Percentiles rank a stretch among this genome's conserved stretches.
phyloP scores from a whole-genome alignment of 495 filamentous ascomycete genomes.

The Darksidea phi region DNA sequence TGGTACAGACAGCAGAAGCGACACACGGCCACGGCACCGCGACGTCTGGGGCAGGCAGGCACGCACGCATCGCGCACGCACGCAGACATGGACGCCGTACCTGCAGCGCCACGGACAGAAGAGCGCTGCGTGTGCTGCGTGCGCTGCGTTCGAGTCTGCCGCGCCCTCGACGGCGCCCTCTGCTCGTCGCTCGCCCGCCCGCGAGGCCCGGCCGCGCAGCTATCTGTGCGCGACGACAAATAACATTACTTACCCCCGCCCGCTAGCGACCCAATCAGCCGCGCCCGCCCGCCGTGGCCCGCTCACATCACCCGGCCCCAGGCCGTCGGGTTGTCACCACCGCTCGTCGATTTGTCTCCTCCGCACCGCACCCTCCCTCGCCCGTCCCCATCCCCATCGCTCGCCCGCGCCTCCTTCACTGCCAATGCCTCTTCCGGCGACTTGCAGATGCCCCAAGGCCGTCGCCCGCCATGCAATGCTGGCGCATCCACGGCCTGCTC shows the following conservation, averaged over 20 bases:
- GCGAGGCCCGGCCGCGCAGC: constrained; percentile 1
- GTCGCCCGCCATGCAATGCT: constrained; percentile 2
- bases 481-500: constrained; percentile 11
- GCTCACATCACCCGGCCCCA: not conserved
- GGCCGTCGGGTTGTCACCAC: constrained; percentile 5
- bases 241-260: not conserved
- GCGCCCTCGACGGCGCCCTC: too few relatives aligned
- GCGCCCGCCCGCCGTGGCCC: constrained; percentile 3
- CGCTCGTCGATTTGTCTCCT: constrained; percentile 3
- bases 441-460: constrained; percentile 4
- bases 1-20: not conserved
- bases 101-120: not conserved
- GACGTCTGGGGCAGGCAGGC: too few relatives aligned
- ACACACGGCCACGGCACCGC: not conserved
- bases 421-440: constrained; percentile 5
- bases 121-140: not conserved
- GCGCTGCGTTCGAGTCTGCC: too few relatives aligned
- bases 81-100: not conserved
- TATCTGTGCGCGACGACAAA: constrained; percentile 13
- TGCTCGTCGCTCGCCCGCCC: too few relatives aligned
- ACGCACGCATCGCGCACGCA: too few relatives aligned
- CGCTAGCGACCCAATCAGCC: constrained; percentile 9
- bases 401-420: constrained; percentile 17
- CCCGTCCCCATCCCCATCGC: not conserved
- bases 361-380: not conserved